Base-by-base conservation (phyloP, 192 early-diverging fungal species). In the Rhizophagus prolifer region DNA sequence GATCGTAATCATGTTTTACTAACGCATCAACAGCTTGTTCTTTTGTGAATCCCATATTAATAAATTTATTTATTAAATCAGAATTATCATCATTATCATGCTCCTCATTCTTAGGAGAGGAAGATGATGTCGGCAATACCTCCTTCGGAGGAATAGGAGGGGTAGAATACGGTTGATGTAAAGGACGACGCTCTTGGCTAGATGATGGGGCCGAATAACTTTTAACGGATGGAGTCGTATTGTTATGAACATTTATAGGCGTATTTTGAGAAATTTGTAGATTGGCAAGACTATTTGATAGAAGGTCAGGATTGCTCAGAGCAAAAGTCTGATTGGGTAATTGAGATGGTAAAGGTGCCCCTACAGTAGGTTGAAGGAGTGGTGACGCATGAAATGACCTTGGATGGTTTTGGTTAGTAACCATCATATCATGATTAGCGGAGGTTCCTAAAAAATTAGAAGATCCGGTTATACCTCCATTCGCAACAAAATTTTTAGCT, bases 1-100 rank as follows among this genome's bases (percentile, higher is more conserved):
- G 81, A 80, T 94, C 90, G 74, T 92, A 86, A 61, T 93, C 91
- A 78, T 86, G 90, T 83, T 85, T 89, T 47, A 89, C 85, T 38
- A 94, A 82, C 2, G 93, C 92, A 19, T 87, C 85, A 47, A 86
- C 83, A 23, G 91, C 91, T 80, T 92, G 91, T 6, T 86, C 79
- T 25, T 84, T 83, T 9, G 88, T 85, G 78, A 94, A 94, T 1
- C 93, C 93, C 91, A 94, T 93, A 67, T 85, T 87, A 46, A 88
- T 82, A 30, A 94, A 76, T 16, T 88, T 85, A 14, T 82, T 75
- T 47, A 90, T 84, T 76, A 50, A 25, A 47, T 75, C 74, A 16
- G 23, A 19, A 75, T 65, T 65, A 16, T 28, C 25, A 9, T 75
- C 58, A 31, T 66, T 65, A 9, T 75, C 61, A 65, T 31, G 9